Percentiles rank a stretch among this genome's conserved stretches.
phyloP scores from a whole-genome alignment of 257 asterid genomes.

The Przewalskia tangutica region DNA sequence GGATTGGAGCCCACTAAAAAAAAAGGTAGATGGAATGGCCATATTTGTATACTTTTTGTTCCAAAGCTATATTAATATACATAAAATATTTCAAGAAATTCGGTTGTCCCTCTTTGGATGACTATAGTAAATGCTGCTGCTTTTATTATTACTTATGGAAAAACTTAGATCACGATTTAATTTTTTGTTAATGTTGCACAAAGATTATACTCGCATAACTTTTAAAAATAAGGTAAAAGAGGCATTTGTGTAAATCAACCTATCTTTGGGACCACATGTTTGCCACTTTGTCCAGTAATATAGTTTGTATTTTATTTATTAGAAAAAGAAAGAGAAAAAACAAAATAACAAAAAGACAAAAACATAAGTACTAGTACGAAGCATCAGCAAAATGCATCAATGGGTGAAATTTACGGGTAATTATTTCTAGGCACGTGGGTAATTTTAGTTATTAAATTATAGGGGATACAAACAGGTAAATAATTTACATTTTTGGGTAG shows the following conservation, averaged over 20 bases:
- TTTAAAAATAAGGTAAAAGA: background rate
- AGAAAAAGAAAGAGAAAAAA: no score
- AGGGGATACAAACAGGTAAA: no score
- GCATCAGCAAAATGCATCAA: no score
- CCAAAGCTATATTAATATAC: background rate
- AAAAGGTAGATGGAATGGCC: background rate
- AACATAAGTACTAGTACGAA: no score
- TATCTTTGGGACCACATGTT: slow-evolving; percentile 17
- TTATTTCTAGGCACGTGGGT: no score
- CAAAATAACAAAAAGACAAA: no score
- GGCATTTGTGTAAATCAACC: background rate
- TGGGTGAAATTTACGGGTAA: no score
- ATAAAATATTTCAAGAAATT: background rate
- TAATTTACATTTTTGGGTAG: no score
- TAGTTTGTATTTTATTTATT: background rate
- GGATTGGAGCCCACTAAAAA: background rate
- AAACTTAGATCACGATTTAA: no score
- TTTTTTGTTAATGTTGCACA: no score
- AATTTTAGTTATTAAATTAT: no score
- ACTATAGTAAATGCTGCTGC: background rate
- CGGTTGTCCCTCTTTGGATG: background rate
- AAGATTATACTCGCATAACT: no score
- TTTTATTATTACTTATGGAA: background rate
- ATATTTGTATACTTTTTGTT: background rate
- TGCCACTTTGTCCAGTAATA: background rate